Evolutionary conservation across 73 alveolate species (phyloP).

Genomic region (Paramecium tetraurelia): DNA sequence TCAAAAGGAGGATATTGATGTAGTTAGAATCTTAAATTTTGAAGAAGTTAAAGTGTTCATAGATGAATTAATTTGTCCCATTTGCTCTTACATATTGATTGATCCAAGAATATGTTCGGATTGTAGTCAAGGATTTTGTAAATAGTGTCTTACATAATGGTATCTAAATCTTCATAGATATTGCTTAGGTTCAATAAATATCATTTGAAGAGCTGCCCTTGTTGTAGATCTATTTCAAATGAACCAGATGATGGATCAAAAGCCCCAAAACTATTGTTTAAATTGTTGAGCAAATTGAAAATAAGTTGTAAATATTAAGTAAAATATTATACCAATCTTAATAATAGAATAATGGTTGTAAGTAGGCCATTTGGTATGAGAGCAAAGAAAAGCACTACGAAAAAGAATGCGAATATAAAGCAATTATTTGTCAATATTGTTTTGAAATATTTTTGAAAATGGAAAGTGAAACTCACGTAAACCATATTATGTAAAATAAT

Average conservation of each 20-base stretch:
- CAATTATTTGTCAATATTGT: background rate
- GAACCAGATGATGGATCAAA: background rate
- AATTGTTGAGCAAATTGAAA: background rate
- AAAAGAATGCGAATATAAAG: background rate
- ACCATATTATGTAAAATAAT: background rate
- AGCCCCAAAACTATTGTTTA: background rate
- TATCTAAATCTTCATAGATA: background rate
- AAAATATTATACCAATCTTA: background rate
- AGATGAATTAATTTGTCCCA: slow-evolving; percentile 20
- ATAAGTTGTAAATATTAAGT: background rate
- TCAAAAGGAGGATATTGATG: background rate
- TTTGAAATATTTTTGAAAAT: background rate
- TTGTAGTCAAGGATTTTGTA: slow-evolving; percentile 7
- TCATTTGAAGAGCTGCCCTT: background rate
- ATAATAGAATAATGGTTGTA: slow-evolving; percentile 8
- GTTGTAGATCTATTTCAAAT: background rate
- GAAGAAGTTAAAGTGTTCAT: background rate
- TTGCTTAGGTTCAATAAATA: background rate
- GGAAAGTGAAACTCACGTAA: background rate
- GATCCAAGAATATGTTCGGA: background rate
- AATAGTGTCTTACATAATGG: background rate
- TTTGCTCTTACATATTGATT: background rate
- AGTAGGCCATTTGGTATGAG: background rate
- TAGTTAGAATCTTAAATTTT: background rate
- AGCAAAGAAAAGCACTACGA: background rate